Conservation (phyloP, 352 stramenopile genomes). For the Phytophthora megakarya region DNA sequence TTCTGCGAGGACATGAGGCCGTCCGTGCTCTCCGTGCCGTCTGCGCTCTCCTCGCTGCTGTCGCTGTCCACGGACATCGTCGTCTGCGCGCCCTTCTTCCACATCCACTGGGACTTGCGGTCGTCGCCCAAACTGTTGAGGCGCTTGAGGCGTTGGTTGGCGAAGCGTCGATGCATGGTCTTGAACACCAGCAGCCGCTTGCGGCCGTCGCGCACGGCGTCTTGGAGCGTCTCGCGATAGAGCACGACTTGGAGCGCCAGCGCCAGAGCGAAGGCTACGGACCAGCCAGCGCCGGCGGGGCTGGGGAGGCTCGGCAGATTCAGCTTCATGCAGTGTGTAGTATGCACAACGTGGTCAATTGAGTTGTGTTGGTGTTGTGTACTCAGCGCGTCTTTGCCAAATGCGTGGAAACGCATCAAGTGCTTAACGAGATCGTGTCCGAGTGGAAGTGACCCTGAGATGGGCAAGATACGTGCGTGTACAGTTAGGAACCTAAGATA, state of each 20-base stretch:
- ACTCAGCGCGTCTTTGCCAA: conserved; percentile 29
- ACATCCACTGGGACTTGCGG: conserved; percentile 81
- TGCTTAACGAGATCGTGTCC: conserved; percentile 11
- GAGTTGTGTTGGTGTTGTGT: conserved; percentile 3
- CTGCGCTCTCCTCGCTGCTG: conserved; percentile 41
- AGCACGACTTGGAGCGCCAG: conserved; percentile 52
- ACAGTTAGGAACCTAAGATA: not conserved
- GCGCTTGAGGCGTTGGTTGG: conserved; percentile 71
- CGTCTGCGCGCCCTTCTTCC: conserved; percentile 41
- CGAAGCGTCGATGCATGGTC: conserved; percentile 77
- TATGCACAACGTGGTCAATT: not conserved
- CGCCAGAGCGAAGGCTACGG: conserved; percentile 35
- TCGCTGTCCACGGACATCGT: conserved; percentile 38
- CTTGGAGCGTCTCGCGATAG: conserved; percentile 56
- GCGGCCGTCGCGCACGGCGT: conserved; percentile 45
- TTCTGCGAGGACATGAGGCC: conserved; percentile 78
- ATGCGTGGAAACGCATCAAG: conserved; percentile 29
- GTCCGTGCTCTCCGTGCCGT: conserved; percentile 32
- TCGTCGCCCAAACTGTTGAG: conserved; percentile 69
- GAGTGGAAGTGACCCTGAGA: not conserved
- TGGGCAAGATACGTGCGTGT: not conserved
- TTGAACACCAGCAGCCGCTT: conserved; percentile 70
- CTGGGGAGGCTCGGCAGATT: conserved; percentile 35
- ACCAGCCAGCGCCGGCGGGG: conserved; percentile 21
- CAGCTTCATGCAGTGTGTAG: conserved; percentile 39